phyloP scores from a whole-genome alignment of 768 basidiomycete species.

The Mycena rosella region DNA sequence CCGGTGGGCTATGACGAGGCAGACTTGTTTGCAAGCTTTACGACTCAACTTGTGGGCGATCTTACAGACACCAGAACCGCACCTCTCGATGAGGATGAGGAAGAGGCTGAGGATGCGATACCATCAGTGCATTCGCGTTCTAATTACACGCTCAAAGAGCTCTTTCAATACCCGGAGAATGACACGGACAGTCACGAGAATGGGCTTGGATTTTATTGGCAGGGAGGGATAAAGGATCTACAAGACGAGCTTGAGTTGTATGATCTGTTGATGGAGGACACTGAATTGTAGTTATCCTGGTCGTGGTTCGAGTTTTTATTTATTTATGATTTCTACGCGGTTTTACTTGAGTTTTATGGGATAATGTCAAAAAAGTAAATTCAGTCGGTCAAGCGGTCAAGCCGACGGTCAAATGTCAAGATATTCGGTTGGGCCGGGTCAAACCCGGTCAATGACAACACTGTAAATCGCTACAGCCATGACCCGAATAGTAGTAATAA shows the following conservation, averaged over 20 bases:
- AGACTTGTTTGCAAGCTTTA: conserved; percentile 1
- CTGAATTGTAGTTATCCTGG: not conserved
- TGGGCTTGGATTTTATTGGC: conserved; percentile 13
- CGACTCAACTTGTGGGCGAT: not conserved
- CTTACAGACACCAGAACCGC: not conserved
- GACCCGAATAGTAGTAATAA: too few relatives aligned
- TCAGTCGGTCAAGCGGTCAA: too few relatives aligned
- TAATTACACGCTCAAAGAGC: conserved; percentile 3
- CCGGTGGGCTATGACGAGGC: not conserved
- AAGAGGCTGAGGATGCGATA: not conserved
- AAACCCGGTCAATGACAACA: too few relatives aligned
- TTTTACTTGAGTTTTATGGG: not conserved
- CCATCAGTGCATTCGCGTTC: not conserved
- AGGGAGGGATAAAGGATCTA: conserved; percentile 1
- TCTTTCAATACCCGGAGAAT: conserved; percentile 6
- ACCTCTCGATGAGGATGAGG: not conserved
- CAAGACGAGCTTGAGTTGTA: conserved; percentile 1
- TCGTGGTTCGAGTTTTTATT: not conserved
- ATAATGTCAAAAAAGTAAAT: too few relatives aligned
- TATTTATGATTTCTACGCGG: not conserved
- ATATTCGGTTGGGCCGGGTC: too few relatives aligned
- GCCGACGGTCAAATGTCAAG: too few relatives aligned
- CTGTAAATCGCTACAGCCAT: too few relatives aligned
- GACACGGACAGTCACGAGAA: conserved; percentile 3
- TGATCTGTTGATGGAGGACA: conserved; percentile 2